Evolutionary conservation across 345 rosid species (phyloP).

Genomic region (Eucalyptus albens): DNA sequence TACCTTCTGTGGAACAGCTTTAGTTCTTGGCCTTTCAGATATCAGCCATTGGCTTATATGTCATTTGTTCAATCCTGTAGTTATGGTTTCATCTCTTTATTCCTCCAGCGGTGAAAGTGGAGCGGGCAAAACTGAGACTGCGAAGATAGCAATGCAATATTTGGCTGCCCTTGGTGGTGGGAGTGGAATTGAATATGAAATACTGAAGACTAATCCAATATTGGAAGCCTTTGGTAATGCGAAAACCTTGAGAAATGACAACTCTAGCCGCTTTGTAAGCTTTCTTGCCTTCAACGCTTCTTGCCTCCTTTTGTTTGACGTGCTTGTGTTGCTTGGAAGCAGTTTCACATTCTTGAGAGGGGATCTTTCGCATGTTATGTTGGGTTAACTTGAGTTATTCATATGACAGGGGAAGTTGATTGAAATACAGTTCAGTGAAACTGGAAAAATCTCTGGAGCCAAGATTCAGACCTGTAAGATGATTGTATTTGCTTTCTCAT

Average conservation of each 20-base stretch:
- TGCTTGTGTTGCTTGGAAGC: background rate
- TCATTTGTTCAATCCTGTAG: background rate
- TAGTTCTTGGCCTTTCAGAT: background rate
- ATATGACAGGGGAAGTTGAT: conserved; percentile 81
- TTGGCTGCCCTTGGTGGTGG: conserved; percentile 99
- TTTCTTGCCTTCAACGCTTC: background rate
- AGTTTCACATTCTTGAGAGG: background rate
- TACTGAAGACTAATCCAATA: conserved; percentile 91
- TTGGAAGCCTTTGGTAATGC: conserved; percentile 99
- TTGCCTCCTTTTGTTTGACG: background rate
- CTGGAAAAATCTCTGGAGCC: conserved; percentile 99
- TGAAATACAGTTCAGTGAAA: conserved; percentile 92
- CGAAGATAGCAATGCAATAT: conserved; percentile 99
- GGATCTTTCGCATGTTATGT: background rate
- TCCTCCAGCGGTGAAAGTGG: conserved; percentile 95
- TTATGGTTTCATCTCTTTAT: background rate
- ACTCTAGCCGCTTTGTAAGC: conserved; percentile 99
- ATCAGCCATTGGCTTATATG: background rate
- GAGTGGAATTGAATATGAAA: conserved; percentile 95
- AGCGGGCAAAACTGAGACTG: conserved; percentile 99
- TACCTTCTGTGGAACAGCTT: background rate
- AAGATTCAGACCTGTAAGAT: conserved; percentile 94
- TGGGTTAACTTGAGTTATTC: conserved; percentile 11
- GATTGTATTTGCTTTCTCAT: background rate
- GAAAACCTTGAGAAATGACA: conserved; percentile 90